phyloP scores from a whole-genome alignment of 163 green algal species.

The Prototheca cutis region DNA sequence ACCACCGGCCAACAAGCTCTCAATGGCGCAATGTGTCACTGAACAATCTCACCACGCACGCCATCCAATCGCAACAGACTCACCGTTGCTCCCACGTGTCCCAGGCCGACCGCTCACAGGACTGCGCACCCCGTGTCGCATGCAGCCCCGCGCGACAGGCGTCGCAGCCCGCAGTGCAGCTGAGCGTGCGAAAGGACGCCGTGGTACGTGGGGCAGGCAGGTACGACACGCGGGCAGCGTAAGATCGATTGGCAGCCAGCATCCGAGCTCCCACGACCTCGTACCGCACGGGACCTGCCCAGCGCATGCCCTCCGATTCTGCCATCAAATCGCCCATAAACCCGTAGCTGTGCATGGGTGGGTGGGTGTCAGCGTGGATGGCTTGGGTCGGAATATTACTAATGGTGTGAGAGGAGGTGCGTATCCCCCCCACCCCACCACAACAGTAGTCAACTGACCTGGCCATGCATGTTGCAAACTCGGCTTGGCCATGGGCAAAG shows the following conservation, averaged over 20 bases:
- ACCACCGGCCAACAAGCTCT: too few relatives aligned
- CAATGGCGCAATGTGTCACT: too few relatives aligned
- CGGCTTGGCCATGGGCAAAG: constrained; percentile 11
- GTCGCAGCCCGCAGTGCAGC: background rate
- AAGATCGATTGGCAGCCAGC: constrained; percentile 26
- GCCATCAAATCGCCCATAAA: constrained; percentile 77
- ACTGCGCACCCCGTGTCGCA: background rate
- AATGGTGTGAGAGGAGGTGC: too few relatives aligned
- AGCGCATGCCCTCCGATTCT: constrained; percentile 50
- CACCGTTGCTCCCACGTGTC: background rate
- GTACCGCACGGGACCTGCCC: constrained; percentile 64
- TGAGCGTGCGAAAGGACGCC: background rate
- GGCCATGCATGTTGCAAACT: constrained; percentile 32
- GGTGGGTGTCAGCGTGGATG: background rate
- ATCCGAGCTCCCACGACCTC: constrained; percentile 35
- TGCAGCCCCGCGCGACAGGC: background rate
- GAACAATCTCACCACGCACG: too few relatives aligned
- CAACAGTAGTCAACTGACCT: constrained; percentile 1
- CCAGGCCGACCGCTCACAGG: background rate
- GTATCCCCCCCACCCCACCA: background rate
- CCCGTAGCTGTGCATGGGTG: constrained; percentile 55
- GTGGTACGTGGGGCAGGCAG: background rate
- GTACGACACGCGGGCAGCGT: constrained; percentile 29
- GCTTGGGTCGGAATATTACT: too few relatives aligned
- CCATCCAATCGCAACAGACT: too few relatives aligned